Conservation (phyloP, 1,284 basidiomycete species). For the Inonotus obliquus region DNA sequence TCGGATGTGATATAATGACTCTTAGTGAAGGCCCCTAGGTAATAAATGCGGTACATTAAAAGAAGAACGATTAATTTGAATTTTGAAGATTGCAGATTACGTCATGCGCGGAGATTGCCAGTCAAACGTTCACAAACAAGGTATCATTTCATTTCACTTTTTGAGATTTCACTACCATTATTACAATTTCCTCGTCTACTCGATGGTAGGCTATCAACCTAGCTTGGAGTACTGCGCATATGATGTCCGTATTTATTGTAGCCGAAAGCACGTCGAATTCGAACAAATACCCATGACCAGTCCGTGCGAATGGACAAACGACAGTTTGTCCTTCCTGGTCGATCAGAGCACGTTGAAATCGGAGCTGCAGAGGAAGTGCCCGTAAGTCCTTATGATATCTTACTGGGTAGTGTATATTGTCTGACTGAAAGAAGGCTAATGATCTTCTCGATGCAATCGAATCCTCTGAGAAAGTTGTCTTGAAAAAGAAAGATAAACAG, state of each 20-base stretch:
- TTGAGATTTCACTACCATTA: background rate
- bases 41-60: background rate
- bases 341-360: slow-evolving; percentile 43
- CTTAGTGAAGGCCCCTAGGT: background rate
- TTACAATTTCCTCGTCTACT: background rate
- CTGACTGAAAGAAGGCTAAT: slow-evolving; percentile 33
- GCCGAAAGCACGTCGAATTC: slow-evolving; percentile 55
- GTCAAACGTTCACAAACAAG: background rate
- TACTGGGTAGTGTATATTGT: background rate
- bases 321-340: slow-evolving; percentile 44
- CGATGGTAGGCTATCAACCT: background rate
- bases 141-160: background rate
- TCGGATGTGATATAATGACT: too few species aligned
- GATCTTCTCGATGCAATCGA: slow-evolving; percentile 37
- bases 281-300: slow-evolving; percentile 42
- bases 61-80: background rate
- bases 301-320: slow-evolving; percentile 48
- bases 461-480: slow-evolving; percentile 24
- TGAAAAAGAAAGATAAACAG: slow-evolving; percentile 69
- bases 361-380: slow-evolving; percentile 35
- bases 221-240: background rate
- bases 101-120: background rate
- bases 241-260: slow-evolving; percentile 25
- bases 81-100: background rate
- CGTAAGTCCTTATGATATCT: slow-evolving; percentile 25